Percentiles rank a stretch among this genome's conserved stretches.
Evolutionary conservation across 176 grass and related monocot species (phyloP).

Genomic region (Zizania latifolia): DNA sequence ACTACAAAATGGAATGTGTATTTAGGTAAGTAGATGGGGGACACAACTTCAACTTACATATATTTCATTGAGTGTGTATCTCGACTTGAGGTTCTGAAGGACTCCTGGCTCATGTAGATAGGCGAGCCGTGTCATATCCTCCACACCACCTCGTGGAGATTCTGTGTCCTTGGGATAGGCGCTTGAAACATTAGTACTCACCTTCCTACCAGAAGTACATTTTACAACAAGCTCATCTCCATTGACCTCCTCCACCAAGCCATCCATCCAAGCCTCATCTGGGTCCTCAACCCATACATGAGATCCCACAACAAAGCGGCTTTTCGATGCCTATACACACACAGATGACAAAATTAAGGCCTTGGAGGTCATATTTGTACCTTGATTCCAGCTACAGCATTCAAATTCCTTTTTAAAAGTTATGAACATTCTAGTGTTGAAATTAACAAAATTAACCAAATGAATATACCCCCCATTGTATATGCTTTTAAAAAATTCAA

Average conservation of each 20-base stretch:
- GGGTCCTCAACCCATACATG: slow-evolving; percentile 80
- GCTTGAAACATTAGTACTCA: slow-evolving; percentile 33
- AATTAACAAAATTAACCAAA: too few relatives aligned
- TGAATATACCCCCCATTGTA: too few relatives aligned
- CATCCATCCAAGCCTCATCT: slow-evolving; percentile 91
- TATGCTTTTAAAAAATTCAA: neutral
- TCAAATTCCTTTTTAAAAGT: too few relatives aligned
- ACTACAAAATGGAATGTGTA: neutral
- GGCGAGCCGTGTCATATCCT: slow-evolving; percentile 91
- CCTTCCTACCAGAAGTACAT: slow-evolving; percentile 70
- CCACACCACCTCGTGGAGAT: slow-evolving; percentile 66
- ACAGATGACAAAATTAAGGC: too few relatives aligned
- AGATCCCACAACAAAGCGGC: slow-evolving; percentile 65
- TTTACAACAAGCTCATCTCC: slow-evolving; percentile 59
- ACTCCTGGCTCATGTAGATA: slow-evolving; percentile 91
- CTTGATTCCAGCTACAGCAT: too few relatives aligned
- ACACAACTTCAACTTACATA: slow-evolving; percentile 76
- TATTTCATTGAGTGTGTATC: slow-evolving; percentile 76
- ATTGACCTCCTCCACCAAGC: slow-evolving; percentile 55
- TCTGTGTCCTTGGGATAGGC: slow-evolving; percentile 83
- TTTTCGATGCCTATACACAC: slow-evolving; percentile 61
- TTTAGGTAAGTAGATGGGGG: neutral
- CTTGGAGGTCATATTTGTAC: too few relatives aligned
- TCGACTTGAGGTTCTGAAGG: slow-evolving; percentile 80
- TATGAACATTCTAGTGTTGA: too few relatives aligned